Evolutionary conservation across 768 basidiomycete genomes (phyloP), one percentile per base, ranked within the genome.

Genomic region (Myochromella boudieri): DNA sequence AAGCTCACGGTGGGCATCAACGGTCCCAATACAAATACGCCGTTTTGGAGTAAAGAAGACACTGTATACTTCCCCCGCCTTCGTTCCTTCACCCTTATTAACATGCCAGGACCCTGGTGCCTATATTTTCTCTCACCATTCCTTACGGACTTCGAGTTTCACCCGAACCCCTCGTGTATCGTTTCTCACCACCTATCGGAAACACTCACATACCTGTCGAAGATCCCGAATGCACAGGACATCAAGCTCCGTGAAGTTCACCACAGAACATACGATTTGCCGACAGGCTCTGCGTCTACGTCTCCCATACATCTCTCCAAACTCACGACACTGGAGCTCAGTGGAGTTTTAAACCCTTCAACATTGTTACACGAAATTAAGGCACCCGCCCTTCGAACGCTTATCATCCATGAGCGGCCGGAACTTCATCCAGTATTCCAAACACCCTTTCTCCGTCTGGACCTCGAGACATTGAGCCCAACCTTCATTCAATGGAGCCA

Each of bases 401-500:
- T 67, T 17, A 43, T 31, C 29, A 54, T 69, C 25, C 52, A 49
- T 12, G 45, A 52, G 36, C 42, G 44, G 37, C 43, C 42, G 3
- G 7, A 6, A 5, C n/a, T n/a, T 17, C 5, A 21, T 21, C 18
- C 2, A 9, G n/a, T 10, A 10, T 11, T 14, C 8, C 11, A 17
- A n/a, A n/a, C n/a, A 34, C 32, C 11, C 22, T 17, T 42, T 7
- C 12, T 14, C n/a, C 26, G 48, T 8, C 45, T 34, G 33, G 15
- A 42, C 37, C 24, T 51, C 7, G 18, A 24, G 12, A 22, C 51
- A 4, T 28, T 62, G 36, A 24, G 43, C 9, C 52, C 54, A 14
- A 44, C 66, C 31, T 58, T 67, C 33, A 47, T 58, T 0, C 58
- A 65, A 22, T 68, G 64, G 66, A 65, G 62, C 44, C 51, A 62